Evolutionary conservation across 352 stramenopile genomes (phyloP).

Genomic region (Globisporangium emineosum): DNA sequence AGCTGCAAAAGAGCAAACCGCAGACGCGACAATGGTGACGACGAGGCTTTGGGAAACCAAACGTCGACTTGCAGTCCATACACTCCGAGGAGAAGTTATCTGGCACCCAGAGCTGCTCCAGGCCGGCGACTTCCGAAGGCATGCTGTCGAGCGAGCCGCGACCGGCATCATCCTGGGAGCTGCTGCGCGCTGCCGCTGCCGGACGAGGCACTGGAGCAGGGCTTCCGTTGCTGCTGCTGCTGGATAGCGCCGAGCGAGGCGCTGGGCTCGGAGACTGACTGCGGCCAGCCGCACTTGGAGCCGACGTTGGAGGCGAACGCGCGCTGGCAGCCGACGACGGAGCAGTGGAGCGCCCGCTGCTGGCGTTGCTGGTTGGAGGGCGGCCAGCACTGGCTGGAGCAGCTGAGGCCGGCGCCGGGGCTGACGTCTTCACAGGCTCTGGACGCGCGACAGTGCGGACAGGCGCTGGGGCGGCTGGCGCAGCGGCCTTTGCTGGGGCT

Average conservation of each 20-base stretch:
- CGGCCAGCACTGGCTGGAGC: neutral
- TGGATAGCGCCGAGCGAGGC: conserved; percentile 13
- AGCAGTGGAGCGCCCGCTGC: conserved; percentile 9
- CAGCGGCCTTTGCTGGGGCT: conserved; percentile 8
- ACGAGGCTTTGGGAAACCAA: conserved; percentile 77
- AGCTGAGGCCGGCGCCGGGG: conserved; percentile 14
- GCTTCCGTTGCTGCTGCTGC: conserved; percentile 11
- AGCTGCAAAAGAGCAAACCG: conserved; percentile 75
- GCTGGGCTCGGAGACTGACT: conserved; percentile 13
- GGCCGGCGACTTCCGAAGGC: conserved; percentile 54
- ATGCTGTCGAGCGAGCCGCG: conserved; percentile 54
- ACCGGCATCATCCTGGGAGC: conserved; percentile 19
- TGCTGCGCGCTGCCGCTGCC: conserved; percentile 20
- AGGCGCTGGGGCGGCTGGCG: conserved; percentile 19
- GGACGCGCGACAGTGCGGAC: conserved; percentile 14
- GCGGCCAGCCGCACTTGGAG: conserved; percentile 15
- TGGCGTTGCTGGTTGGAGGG: conserved; percentile 8
- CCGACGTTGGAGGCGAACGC: conserved; percentile 28
- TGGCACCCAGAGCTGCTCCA: conserved; percentile 85
- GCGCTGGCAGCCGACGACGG: conserved; percentile 21
- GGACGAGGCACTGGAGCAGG: neutral
- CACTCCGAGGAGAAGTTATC: conserved; percentile 86
- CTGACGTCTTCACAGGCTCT: conserved; percentile 9
- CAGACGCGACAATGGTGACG: conserved; percentile 86
- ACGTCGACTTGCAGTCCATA: conserved; percentile 85